These are phyloP conservation scores for Raphanus sativus DNA, from an alignment of 345 rosid species.

Conservation along the genomic window DNA sequence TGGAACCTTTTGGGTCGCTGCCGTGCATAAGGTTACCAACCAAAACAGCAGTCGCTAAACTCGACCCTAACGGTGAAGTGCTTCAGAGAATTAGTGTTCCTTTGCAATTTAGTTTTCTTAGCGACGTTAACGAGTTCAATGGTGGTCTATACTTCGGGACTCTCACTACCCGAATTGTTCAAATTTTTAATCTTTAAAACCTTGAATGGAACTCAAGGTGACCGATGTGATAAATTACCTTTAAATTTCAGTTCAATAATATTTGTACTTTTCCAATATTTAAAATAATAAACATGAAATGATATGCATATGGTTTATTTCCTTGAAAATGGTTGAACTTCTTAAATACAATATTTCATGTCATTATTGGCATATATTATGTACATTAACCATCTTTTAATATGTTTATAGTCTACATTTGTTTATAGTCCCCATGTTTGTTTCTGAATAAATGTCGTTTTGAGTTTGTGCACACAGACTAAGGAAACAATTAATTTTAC, in stretches of 20 bases:
- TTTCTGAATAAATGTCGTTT: too few relatives aligned
- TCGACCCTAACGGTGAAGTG: slow-evolving; percentile 34
- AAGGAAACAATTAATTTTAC: too few relatives aligned
- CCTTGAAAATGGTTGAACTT: background rate
- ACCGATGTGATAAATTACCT: background rate
- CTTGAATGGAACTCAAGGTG: background rate
- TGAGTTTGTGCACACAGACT: too few relatives aligned
- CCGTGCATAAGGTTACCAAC: slow-evolving; percentile 27
- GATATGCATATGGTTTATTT: background rate
- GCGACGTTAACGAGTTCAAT: slow-evolving; percentile 33
- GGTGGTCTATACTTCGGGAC: slow-evolving; percentile 28
- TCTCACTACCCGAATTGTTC: slow-evolving; percentile 25
- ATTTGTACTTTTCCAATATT: background rate
- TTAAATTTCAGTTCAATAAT: background rate
- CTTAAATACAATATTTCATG: too few relatives aligned
- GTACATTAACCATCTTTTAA: too few relatives aligned
- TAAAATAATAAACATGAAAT: background rate
- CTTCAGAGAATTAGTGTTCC: slow-evolving; percentile 15
- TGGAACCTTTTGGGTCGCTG: slow-evolving; percentile 38
- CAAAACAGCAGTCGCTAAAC: slow-evolving; percentile 31
- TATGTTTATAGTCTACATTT: too few relatives aligned
- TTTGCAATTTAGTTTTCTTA: slow-evolving; percentile 22
- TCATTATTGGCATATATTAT: too few relatives aligned
- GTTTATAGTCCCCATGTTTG: too few relatives aligned
- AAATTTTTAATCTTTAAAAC: slow-evolving; percentile 20